Base-by-base conservation (phyloP, 78 protist species). In the Isochrysis galbana region DNA sequence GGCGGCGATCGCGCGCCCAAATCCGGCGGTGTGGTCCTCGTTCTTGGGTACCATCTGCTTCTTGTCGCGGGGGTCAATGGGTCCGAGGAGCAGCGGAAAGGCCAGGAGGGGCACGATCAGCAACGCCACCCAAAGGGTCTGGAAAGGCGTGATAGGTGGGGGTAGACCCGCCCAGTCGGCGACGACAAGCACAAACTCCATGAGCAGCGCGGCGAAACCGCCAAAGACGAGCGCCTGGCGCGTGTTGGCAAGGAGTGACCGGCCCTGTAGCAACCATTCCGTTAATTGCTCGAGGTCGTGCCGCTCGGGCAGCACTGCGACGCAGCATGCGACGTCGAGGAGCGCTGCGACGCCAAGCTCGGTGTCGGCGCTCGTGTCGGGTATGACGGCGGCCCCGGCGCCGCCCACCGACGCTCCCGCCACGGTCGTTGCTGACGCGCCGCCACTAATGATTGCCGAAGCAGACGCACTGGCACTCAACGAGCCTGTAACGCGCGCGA, bases 181-280 rank as follows among this genome's bases (percentile, higher is more conserved):
- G 41, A 34, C 17, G 42, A 17, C 41, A 19, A 29, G 44, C 44
- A 34, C 1, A 3, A 34, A 1, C 32, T 3, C 42, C 39, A 34
- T 7, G 11, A 72, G 39, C 32, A 72, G 17, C 44, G 82, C 29
- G 82, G 82, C 36, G 82, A 72, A 72, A 41, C 2, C 32, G 42
- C 82, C 82, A n/a, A 72, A 72, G 42, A 4, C 5, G 44, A 72
- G 39, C 21, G 44, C 82, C 41, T 72, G 82, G 17, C 82, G 82
- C 82, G 17, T 72, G 82, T 72, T 72, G 32, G 44, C 1, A 23
- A 34, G 82, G 44, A 72, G 41, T 2, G 82, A 72, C 32, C 82
- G 82, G 82, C 82, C 82, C 82, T 72, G 82, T 23, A 34, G 82
- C 82, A 72, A 41, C 82, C 82, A 72, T 23, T 72, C 82, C 44